A percentile compares a stretch with the other conserved stretches of the same genome.
Conservation (phyloP, 2,329 filamentous ascomycete genomes). For the Colletotrichum sp. region DNA sequence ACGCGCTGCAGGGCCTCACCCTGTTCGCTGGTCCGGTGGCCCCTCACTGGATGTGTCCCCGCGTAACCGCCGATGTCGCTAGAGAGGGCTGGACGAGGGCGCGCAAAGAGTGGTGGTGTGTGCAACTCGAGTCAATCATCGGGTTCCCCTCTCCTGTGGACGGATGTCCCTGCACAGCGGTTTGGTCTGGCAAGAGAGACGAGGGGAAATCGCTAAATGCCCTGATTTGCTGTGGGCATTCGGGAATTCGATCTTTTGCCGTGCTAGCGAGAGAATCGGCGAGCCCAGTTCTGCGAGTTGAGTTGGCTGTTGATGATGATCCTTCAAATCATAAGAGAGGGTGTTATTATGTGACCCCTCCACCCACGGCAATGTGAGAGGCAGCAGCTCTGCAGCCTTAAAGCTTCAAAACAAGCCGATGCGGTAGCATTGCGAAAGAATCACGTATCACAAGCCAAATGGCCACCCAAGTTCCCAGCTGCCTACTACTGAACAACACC, state of each 20-base stretch:
- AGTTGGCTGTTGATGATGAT: not conserved
- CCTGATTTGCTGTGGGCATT: not conserved
- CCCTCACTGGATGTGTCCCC: conserved; percentile 11
- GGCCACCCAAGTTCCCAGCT: not conserved
- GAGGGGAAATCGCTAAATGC: not conserved
- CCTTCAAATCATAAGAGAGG: not conserved
- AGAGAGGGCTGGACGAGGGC: not conserved
- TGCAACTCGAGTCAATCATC: not conserved
- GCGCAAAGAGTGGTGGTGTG: not conserved
- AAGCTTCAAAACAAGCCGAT: not conserved
- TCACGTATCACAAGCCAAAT: conserved; percentile 6
- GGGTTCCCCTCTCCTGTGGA: not conserved
- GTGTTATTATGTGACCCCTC: not conserved
- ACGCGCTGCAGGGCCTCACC: conserved; percentile 1
- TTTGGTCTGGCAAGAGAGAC: not conserved
- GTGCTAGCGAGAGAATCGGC: not conserved
- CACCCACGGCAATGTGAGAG: not conserved
- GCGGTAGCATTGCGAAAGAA: not conserved
- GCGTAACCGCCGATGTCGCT: conserved; percentile 17
- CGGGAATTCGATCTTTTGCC: not conserved
- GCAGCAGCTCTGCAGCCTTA: not conserved
- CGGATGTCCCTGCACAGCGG: not conserved
- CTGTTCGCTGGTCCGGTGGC: not conserved
- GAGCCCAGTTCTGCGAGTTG: not conserved
- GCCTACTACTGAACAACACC: not conserved